Base-by-base conservation (phyloP, 2,329 filamentous ascomycete genomes). In the Trichocomaceae sp. region DNA sequence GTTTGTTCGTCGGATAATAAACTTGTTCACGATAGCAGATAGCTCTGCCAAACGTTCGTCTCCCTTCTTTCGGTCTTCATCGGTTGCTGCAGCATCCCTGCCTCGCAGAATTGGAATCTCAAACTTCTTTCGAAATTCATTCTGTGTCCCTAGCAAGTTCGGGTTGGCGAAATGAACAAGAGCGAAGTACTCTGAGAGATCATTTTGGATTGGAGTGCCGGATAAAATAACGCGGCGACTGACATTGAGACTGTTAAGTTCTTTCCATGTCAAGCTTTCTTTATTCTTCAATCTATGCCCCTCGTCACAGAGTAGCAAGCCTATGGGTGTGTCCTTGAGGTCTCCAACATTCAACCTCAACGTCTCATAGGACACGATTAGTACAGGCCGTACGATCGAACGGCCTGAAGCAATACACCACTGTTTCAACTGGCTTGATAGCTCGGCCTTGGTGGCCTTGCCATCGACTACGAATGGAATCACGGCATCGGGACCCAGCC, bases 301-400 rank as follows among this genome's bases (percentile, higher is more conserved):
- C 74, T 99, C 93, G 63, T 99, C 93, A 64, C 93, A 97, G 35
- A 99, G 83, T 72, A 99, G 83, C 5, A 99, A 75, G 5, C 93
- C 93, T 58, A 99, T 97, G 19, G 88, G 86, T 1, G 89, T 91
- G 65, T 93, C 85, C 64, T 87, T 92, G 52, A 99, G 81, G 70
- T 95, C 89, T 39, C 95, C 89, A 13, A 90, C 87, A 64, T 99
- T 93, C 52, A 97, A 77, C 54, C 93, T 86, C 15, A 99, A 78
- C 0, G 93, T 97, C 71, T 99, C 93, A 66, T 99, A 99, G 0
- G 93, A 99, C 42, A 99, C 91, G 56, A 99, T 99, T 51, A 99
- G 87, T 35, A 97, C 91, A 0, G 93, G 93, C 35, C 93, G 81
- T 2, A 91, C 93, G 20, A 99, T 85, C 12, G 90, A 79, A 48